Evolutionary conservation across 1,284 basidiomycete species (phyloP), one percentile per base, ranked within the genome.

Genomic region (Microbotryum scabiosae): DNA sequence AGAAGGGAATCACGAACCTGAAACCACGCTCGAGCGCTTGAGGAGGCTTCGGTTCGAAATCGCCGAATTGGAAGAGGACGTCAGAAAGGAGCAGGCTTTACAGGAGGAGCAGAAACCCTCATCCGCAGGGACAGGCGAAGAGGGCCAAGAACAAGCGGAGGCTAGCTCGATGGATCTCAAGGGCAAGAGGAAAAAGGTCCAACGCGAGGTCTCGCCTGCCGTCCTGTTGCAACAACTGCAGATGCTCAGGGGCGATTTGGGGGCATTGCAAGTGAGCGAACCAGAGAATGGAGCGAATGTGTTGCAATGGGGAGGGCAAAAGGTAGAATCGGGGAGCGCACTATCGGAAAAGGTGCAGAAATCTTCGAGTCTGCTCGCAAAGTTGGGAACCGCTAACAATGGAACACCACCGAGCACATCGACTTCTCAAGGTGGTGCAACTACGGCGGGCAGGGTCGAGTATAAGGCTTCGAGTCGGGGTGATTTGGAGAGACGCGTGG

Each of bases 401-500:
- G 36, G 36, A 18, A 18, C 2, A 16, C 20, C 23, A 1, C 47
- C 23, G 28, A 18, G 2, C 47, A 10, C 47, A n/a, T 49, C 47
- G 28, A 49, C 26, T 49, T 49, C 47, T n/a, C 12, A 21, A 16
- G n/a, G 4, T 53, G 21, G 10, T 21, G 4, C 3, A 18, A 21
- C 20, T 26, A 52, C 20, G 21, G 28, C 9, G 14, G 16, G 26
- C n/a, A n/a, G 6, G 26, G 21, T 36, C 26, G 25, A 26, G 25
- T 25, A 45, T 32, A 28, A 32, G 26, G 54, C 61, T 28, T 12
- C 36, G 36, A 41, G 12, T 41, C 36, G 36, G 36, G 57, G 46
- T n/a, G 57, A 63, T 41, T 28, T 64, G 10, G 66, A 66, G 53
- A 56, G 47, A 69, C 82, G 91, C 16, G 80, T 96, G 1, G 85